Base-by-base conservation (phyloP, 331 rosid species). In the Spiraea crenata region DNA sequence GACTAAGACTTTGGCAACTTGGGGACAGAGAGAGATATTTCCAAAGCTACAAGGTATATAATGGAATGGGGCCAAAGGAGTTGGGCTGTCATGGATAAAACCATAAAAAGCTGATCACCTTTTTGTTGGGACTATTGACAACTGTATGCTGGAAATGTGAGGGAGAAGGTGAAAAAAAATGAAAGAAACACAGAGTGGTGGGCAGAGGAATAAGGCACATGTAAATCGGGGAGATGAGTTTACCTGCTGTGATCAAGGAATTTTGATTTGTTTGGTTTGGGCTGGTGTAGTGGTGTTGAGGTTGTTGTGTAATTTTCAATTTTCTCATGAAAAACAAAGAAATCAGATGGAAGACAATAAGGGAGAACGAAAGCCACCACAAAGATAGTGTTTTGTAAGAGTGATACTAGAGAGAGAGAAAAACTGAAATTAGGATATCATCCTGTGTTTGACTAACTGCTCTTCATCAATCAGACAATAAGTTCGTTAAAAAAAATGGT, bases 101-200 rank as follows among this genome's bases (percentile, higher is more conserved):
- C 3, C 42, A 34, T 13, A 9, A 0, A 68, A 39, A 19, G 41
- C 40, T 31, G 51, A 17, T 52, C 2, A 19, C 11, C 16, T 20
- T 45, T 40, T 69, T 34, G 41, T 55, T 55, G 74, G 52, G 46
- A 38, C 7, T 39, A 39, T 41, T 15, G 74, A 56, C 64, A 5
- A 25, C n/a, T 41, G 7, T 17, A 25, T 39, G 52, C 41, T 54
- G 50, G 51, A 19, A 40, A 69, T 40, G 3, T 39, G 73, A 52
- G 6, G 11, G 0, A 25, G 31, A 25, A 25, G 31, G 31, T 25
- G 31, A 25, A 25, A 25, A 2, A 14, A 42, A 3, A 17, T 31
- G 31, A 9, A 63, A 16, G 67, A 4, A 19, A 12, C 17, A 42
- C 5, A 19, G 39, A 42, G n/a, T 7, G 37, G 67, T 62, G 68